Evolutionary conservation across 2,329 filamentous ascomycete species (phyloP).

Genomic region (Colletotrichum abscissum): DNA sequence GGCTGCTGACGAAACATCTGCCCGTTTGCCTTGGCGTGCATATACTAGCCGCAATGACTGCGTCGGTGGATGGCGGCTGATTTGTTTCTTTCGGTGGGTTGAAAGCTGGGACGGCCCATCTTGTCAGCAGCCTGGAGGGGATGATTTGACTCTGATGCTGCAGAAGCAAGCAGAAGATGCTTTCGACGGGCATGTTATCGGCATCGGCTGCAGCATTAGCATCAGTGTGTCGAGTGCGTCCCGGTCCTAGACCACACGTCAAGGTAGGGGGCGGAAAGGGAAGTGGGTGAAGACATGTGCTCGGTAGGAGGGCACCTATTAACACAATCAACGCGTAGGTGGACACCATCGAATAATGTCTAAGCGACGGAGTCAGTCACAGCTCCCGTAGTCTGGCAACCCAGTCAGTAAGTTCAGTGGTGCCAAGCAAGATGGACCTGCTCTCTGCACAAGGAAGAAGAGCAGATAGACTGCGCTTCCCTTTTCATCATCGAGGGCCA

Average conservation of each 20-base stretch:
- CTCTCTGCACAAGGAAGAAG: not conserved
- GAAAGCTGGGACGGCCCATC: not conserved
- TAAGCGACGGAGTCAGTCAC: not conserved
- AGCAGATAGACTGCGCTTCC: not conserved
- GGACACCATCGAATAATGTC: not conserved
- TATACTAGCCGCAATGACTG: slow-evolving; percentile 13
- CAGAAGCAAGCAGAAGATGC: slow-evolving; percentile 5
- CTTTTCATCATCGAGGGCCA: not conserved
- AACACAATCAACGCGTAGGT: not conserved
- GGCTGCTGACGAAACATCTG: slow-evolving; percentile 32
- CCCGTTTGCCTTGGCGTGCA: slow-evolving; percentile 9
- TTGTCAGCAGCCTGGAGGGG: not conserved
- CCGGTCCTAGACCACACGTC: not conserved
- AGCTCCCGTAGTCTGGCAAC: not conserved
- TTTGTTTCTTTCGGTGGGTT: slow-evolving; percentile 8
- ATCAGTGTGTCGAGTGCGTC: not conserved
- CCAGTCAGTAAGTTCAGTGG: not conserved
- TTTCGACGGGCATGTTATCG: slow-evolving; percentile 6
- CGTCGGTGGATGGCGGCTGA: slow-evolving; percentile 10
- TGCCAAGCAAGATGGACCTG: not conserved
- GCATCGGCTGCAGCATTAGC: not conserved
- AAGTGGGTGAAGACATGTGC: slow-evolving; percentile 10
- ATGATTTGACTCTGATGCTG: not conserved
- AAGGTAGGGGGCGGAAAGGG: slow-evolving; percentile 12
- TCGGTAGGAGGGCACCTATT: not conserved